Conservation (phyloP, 495 filamentous ascomycete genomes). For the Trichoderma virens region DNA sequence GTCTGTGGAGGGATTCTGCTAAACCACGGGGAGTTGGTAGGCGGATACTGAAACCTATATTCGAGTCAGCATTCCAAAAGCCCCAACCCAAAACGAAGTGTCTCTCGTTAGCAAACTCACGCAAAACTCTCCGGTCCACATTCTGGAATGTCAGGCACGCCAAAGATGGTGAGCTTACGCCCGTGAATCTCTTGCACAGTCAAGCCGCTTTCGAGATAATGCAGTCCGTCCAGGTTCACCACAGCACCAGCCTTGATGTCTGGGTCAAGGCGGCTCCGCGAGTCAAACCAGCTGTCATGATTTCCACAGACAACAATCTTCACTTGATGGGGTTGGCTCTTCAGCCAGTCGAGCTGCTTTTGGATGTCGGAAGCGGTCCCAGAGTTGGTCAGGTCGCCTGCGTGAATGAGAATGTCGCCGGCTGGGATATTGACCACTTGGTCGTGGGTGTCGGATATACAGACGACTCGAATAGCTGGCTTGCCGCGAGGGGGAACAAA, state of each 20-base stretch:
- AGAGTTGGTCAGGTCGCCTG: conserved; percentile 71
- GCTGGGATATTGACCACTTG: conserved; percentile 52
- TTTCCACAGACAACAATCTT: conserved; percentile 88
- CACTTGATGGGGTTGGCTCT: conserved; percentile 58
- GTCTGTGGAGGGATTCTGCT: conserved; percentile 57
- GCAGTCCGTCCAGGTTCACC: conserved; percentile 38
- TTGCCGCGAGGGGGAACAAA: conserved; percentile 42
- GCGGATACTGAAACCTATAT: conserved; percentile 41
- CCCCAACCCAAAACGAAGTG: background rate
- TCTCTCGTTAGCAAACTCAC: conserved; percentile 22
- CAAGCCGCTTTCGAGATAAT: conserved; percentile 43
- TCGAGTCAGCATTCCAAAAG: conserved; percentile 7
- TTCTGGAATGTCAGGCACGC: conserved; percentile 42
- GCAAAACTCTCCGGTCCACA: conserved; percentile 53
- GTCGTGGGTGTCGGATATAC: conserved; percentile 84
- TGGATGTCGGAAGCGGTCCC: conserved; percentile 69
- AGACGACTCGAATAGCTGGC: conserved; percentile 66
- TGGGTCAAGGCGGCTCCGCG: conserved; percentile 30
- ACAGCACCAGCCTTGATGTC: conserved; percentile 24
- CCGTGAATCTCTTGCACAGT: conserved; percentile 42
- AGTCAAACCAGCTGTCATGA: conserved; percentile 78
- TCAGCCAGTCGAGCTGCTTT: conserved; percentile 72
- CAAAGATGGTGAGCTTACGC: conserved; percentile 46
- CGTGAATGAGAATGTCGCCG: conserved; percentile 84
- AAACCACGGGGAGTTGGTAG: conserved; percentile 37